Conservation (phyloP, 1,139 yeast genomes). For the Candida frijolesensis region DNA sequence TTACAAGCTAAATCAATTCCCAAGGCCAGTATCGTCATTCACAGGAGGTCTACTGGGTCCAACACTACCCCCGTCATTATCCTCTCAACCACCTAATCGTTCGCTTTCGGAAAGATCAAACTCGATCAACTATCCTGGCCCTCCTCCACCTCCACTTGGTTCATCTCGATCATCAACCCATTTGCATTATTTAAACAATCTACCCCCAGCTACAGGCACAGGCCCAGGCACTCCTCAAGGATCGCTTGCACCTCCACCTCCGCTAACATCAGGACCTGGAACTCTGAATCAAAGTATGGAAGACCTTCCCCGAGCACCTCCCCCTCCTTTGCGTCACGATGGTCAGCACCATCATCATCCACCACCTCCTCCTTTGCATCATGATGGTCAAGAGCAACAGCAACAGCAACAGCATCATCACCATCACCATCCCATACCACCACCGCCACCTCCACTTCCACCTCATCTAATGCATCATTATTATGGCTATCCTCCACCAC, state of each 20-base stretch:
- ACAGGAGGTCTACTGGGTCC: constrained; percentile 1
- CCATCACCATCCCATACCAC: constrained; percentile 10
- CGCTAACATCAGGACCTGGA: not conserved
- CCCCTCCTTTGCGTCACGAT: constrained; percentile 3
- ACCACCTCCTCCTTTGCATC: constrained; percentile 10
- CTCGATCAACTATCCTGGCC: not conserved
- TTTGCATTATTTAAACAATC: not conserved
- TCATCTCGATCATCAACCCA: constrained; percentile 1
- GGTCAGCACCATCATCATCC: not conserved
- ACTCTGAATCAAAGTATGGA: not conserved
- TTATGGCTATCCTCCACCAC: constrained; percentile 6
- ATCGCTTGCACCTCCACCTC: not conserved
- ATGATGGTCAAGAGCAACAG: not conserved
- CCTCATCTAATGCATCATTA: constrained; percentile 4
- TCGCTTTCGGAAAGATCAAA: not conserved
- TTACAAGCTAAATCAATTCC: not conserved
- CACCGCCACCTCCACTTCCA: constrained; percentile 16
- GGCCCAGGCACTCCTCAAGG: constrained; percentile 8
- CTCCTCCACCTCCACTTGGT: not conserved
- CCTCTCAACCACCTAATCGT: not conserved
- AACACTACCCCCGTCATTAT: not conserved
- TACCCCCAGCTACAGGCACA: constrained; percentile 9
- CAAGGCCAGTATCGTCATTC: not conserved
- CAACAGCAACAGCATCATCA: too few relatives aligned
- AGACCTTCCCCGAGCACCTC: constrained; percentile 8